Base-by-base conservation (phyloP, 108 stramenopile species). In the Aureococcus anophagefferens region DNA sequence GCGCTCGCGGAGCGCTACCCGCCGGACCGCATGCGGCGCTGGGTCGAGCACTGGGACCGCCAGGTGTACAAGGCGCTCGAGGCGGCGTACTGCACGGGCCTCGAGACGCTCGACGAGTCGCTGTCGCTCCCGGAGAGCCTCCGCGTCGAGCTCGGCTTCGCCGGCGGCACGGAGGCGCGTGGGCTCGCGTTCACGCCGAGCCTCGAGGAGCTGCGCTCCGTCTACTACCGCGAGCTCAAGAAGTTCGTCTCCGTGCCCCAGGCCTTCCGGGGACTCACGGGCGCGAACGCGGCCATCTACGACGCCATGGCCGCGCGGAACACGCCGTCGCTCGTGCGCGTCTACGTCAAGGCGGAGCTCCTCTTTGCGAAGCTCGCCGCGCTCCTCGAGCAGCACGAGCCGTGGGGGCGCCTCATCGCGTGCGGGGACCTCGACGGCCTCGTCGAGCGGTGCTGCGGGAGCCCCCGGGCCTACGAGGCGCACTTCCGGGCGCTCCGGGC, bases 1-100 rank as follows among this genome's bases (percentile, higher is more conserved):
- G 76, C 62, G 16, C 68, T 86, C 33, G 32, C 34, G n/a, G 29
- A 59, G 29, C 25, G 62, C 34, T 85, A 86, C 62, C 37, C 74
- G 16, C 35, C 33, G n/a, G 64, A 77, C 21, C 80, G 79, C 9
- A 78, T 81, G 80, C 33, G 40, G 46, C 64, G 63, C 33, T 88
- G 85, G 84, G 34, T 83, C 28, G n/a, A 3, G 29, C 83, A 80
- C 72, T 88, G 87, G 87, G 86, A 88, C 70, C 64, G 72, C 30
- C 87, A 87, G 77, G 46, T 85, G 21, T 87, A 82, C 85, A 87
- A 87, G 75, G 81, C 79, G 25, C 36, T 87, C 25, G 87, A 88
- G 46, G 80, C 83, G 4, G 74, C 79, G 5, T 88, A 82, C 65
- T 80, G 81, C 34, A 75, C 72, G 71, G 86, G 84, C 16, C 76